phyloP scores from a whole-genome alignment of 2,329 filamentous ascomycete genomes.

The Leptographium radiaticola region DNA sequence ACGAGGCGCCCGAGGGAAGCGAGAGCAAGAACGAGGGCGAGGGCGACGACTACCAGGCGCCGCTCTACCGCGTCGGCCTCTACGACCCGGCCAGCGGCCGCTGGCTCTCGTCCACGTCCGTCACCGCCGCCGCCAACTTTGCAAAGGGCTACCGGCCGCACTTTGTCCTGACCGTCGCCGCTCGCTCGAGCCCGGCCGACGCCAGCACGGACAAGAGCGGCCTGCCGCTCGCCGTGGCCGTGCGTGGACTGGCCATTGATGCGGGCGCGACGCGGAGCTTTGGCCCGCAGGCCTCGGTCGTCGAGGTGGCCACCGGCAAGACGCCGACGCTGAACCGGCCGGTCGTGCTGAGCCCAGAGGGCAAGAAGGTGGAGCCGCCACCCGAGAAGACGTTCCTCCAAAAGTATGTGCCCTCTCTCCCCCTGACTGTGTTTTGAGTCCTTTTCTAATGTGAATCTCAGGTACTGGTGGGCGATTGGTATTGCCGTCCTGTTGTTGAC shows the following conservation, averaged over 20 bases:
- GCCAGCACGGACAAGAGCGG: neutral
- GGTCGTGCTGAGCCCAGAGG: constrained; percentile 46
- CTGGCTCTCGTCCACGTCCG: constrained; percentile 44
- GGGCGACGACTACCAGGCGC: constrained; percentile 25
- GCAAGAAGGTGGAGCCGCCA: constrained; percentile 38
- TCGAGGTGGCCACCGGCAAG: constrained; percentile 33
- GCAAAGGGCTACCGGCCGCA: constrained; percentile 47
- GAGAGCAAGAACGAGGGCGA: neutral
- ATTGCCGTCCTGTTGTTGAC: constrained; percentile 33
- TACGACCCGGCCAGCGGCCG: constrained; percentile 32
- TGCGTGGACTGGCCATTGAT: constrained; percentile 46
- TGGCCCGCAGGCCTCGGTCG: constrained; percentile 43
- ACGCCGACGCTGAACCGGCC: constrained; percentile 50
- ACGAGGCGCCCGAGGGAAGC: constrained; percentile 33
- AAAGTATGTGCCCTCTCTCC: constrained; percentile 31
- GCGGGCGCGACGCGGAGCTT: constrained; percentile 53
- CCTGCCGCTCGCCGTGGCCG: constrained; percentile 20
- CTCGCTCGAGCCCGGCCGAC: constrained; percentile 11
- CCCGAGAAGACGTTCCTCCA: constrained; percentile 52
- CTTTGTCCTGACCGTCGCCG: constrained; percentile 36
- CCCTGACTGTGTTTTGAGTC: neutral
- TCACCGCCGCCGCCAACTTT: constrained; percentile 43
- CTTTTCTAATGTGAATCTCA: constrained; percentile 15
- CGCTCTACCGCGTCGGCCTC: constrained; percentile 43
- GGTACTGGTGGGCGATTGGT: constrained; percentile 55